Evolutionary conservation across 2,329 filamentous ascomycete species (phyloP).

Genomic region (Phaeosphaeria sp.): DNA sequence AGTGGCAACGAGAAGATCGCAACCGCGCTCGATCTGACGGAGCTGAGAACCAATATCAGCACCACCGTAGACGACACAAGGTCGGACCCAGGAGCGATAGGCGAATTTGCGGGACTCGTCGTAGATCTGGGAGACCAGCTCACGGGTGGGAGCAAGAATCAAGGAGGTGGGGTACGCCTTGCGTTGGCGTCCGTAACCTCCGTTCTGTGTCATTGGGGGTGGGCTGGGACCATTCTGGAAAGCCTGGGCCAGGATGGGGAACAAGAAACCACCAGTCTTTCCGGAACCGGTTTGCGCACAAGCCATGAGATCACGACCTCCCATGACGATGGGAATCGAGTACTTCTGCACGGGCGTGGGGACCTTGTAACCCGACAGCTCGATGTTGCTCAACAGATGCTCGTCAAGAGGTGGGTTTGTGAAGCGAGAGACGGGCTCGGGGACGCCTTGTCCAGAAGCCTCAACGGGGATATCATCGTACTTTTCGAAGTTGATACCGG

Average conservation of each 20-base stretch:
- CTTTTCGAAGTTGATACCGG: conserved; percentile 99
- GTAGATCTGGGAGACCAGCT: conserved; percentile 98
- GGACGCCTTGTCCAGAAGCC: conserved; percentile 91
- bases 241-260: conserved; percentile 97
- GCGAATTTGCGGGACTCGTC: conserved; percentile 98
- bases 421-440: conserved; percentile 89
- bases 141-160: conserved; percentile 95
- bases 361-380: conserved; percentile 90
- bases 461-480: conserved; percentile 99
- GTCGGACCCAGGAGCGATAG: conserved; percentile 98
- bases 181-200: conserved; percentile 80
- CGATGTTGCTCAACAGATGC: conserved; percentile 91
- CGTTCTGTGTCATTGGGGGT: conserved; percentile 67
- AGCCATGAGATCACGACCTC: conserved; percentile 97
- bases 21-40: conserved; percentile 96
- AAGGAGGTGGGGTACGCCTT: conserved; percentile 97
- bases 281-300: conserved; percentile 99
- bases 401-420: conserved; percentile 94
- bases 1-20: conserved; percentile 95
- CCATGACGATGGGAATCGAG: conserved; percentile 98
- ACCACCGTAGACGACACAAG: conserved; percentile 98
- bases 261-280: conserved; percentile 99
- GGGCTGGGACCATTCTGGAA: conserved; percentile 86
- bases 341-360: conserved; percentile 99
- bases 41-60: conserved; percentile 98